A percentile compares a stretch with the other conserved stretches of the same genome.
Evolutionary conservation across 331 rosid genomes (phyloP).

Genomic region (Rhamnella rubrinervis): DNA sequence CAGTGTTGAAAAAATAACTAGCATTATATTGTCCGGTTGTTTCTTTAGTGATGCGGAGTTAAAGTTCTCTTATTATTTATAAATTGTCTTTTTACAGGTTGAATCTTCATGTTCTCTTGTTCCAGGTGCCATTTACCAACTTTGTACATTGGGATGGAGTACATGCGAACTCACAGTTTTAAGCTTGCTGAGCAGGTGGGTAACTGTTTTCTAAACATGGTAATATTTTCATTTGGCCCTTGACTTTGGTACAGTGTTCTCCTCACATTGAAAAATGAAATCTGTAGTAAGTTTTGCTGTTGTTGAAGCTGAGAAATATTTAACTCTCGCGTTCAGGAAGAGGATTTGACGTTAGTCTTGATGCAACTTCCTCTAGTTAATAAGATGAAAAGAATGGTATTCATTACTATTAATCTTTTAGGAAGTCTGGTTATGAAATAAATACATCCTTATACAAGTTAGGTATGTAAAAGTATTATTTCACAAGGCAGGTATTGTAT

Average conservation of each 20-base stretch:
- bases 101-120: slow-evolving; percentile 68
- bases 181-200: slow-evolving; percentile 97
- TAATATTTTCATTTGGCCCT: slow-evolving; percentile 5
- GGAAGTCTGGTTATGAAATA: too few relatives aligned
- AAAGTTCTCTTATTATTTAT: slow-evolving; percentile 50
- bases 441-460: too few relatives aligned
- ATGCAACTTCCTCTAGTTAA: too few relatives aligned
- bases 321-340: too few relatives aligned
- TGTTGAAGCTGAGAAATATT: too few relatives aligned
- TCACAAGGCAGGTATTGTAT: background rate
- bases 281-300: too few relatives aligned
- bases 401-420: too few relatives aligned
- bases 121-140: slow-evolving; percentile 99
- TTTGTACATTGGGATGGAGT: slow-evolving; percentile 97
- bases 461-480: too few relatives aligned
- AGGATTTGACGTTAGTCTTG: too few relatives aligned
- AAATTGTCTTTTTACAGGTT: slow-evolving; percentile 55
- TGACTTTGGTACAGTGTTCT: background rate
- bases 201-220: slow-evolving; percentile 1
- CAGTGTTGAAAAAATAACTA: background rate
- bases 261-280: too few relatives aligned
- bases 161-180: slow-evolving; percentile 95
- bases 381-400: too few relatives aligned
- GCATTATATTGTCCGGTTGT: background rate
- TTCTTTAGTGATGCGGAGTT: background rate